These are phyloP conservation scores for Craspedostauros australis DNA, from an alignment of 108 stramenopile genomes.

Conservation along the genomic window DNA sequence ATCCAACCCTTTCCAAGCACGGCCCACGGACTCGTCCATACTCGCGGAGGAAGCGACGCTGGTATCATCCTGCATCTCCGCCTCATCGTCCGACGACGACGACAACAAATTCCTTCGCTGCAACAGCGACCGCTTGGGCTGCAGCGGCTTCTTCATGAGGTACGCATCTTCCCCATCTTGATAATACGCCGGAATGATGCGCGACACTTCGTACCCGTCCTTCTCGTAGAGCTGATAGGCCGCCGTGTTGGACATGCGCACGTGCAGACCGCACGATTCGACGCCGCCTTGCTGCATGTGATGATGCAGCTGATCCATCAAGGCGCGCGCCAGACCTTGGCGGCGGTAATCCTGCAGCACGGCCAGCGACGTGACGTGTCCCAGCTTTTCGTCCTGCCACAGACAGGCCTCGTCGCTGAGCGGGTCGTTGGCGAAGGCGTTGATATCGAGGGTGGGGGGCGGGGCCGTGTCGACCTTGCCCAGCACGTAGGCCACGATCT, in stretches of 20 bases:
- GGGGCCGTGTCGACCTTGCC: slow-evolving; percentile 81
- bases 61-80: too few species aligned
- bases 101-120: not conserved
- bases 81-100: too few species aligned
- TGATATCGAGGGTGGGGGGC: slow-evolving; percentile 6
- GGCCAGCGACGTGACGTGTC: slow-evolving; percentile 83
- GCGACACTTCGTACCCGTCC: slow-evolving; percentile 60
- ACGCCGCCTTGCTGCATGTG: slow-evolving; percentile 56
- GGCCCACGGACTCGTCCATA: too few species aligned
- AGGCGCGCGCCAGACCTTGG: slow-evolving; percentile 58
- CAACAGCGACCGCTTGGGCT: not conserved
- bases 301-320: slow-evolving; percentile 75
- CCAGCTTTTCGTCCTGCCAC: too few species aligned
- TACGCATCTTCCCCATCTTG: slow-evolving; percentile 91
- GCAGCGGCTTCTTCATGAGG: slow-evolving; percentile 72
- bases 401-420: not conserved
- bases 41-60: too few species aligned
- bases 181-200: slow-evolving; percentile 74
- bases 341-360: slow-evolving; percentile 69
- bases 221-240: slow-evolving; percentile 65
- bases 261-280: slow-evolving; percentile 67
- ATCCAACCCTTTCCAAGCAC: too few species aligned
- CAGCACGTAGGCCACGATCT: slow-evolving; percentile 81
- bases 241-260: slow-evolving; percentile 62
- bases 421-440: slow-evolving; percentile 6